Percentiles rank a stretch among this genome's conserved stretches.
Conservation (phyloP, 2,329 filamentous ascomycete species). For the Colletotrichum simmondsii region DNA sequence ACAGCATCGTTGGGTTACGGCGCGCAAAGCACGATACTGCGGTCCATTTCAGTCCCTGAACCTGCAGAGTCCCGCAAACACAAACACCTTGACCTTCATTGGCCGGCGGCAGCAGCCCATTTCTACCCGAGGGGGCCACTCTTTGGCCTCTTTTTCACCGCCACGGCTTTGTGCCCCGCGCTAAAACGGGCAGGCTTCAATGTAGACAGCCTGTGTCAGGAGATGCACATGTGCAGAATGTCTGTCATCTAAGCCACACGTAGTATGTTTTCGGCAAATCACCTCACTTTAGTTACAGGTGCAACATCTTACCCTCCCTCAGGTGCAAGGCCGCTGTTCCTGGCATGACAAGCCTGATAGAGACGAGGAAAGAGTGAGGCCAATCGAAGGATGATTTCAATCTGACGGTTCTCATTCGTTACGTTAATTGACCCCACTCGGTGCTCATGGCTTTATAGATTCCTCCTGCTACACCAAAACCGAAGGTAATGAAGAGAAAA, state of each 20-base stretch:
- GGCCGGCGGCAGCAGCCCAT: not conserved
- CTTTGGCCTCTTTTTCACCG: constrained; percentile 21
- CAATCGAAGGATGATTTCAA: not conserved
- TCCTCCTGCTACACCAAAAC: not conserved
- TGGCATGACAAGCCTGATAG: not conserved
- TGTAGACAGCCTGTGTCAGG: not conserved
- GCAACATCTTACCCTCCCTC: not conserved
- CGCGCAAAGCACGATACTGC: constrained; percentile 16
- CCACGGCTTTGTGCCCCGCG: constrained; percentile 10
- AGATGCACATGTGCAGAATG: not conserved
- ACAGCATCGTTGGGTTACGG: not conserved
- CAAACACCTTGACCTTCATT: constrained; percentile 23
- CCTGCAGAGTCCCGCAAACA: constrained; percentile 8
- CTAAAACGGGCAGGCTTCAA: not conserved
- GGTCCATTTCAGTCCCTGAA: not conserved
- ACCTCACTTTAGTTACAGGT: not conserved
- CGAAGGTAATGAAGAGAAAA: not conserved
- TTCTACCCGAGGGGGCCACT: not conserved
- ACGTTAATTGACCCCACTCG: not conserved
- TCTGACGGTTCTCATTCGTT: not conserved
- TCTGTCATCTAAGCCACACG: constrained; percentile 1
- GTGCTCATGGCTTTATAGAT: not conserved
- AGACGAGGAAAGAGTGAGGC: not conserved
- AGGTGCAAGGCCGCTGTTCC: not conserved
- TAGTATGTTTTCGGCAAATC: not conserved